Conservation (phyloP, 345 rosid genomes). For the Draba incana region DNA sequence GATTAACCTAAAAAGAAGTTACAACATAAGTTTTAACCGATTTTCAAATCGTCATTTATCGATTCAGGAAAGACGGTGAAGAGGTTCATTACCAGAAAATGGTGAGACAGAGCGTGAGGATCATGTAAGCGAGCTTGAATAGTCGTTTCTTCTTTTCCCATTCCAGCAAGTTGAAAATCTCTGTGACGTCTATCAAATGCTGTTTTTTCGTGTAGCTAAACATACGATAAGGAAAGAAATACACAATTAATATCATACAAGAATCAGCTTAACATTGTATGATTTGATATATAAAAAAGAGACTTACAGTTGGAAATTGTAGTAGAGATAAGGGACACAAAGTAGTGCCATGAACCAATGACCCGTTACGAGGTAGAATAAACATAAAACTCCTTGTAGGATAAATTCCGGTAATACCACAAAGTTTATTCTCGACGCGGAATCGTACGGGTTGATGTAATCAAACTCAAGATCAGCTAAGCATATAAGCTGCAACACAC, state of each 20-base stretch:
- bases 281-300: too few species aligned
- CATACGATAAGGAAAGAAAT: background rate
- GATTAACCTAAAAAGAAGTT: conserved; percentile 53
- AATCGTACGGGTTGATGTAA: conserved; percentile 77
- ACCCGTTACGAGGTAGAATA: conserved; percentile 60
- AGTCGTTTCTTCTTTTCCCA: conserved; percentile 93
- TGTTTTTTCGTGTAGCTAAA: conserved; percentile 59
- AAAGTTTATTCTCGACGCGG: conserved; percentile 68
- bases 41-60: background rate
- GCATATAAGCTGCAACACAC: conserved; percentile 62
- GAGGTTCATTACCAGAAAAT: conserved; percentile 68
- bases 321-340: conserved; percentile 63
- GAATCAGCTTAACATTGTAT: background rate
- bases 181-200: conserved; percentile 90
- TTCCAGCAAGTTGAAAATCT: conserved; percentile 84
- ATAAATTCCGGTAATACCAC: conserved; percentile 64
- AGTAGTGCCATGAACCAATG: conserved; percentile 73
- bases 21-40: conserved; percentile 7
- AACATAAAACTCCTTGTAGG: conserved; percentile 54
- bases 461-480: conserved; percentile 81
- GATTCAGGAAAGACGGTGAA: background rate
- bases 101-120: conserved; percentile 67
- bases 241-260: background rate
- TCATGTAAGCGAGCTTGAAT: conserved; percentile 76
- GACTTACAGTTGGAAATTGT: conserved; percentile 70